A percentile compares a stretch with the other conserved stretches of the same genome.
Conservation (phyloP, 2,329 filamentous ascomycete species). For the Pseudogymnoascus destructans region DNA sequence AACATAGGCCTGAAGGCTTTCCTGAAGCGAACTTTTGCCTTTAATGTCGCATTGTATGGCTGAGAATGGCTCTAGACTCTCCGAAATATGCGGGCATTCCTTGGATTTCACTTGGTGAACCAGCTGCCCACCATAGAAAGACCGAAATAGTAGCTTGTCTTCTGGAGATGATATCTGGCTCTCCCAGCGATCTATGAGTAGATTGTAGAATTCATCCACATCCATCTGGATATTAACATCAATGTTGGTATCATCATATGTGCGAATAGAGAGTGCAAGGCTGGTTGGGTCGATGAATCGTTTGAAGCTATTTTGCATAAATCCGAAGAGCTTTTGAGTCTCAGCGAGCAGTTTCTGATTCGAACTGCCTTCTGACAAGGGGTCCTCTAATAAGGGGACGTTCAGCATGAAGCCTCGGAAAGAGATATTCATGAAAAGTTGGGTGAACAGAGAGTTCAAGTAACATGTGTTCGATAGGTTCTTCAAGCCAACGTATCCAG, state of each 20-base stretch:
- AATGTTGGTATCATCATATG: constrained; percentile 69
- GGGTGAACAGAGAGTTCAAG: constrained; percentile 84
- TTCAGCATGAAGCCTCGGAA: constrained; percentile 77
- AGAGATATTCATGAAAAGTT: constrained; percentile 87
- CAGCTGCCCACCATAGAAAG: constrained; percentile 81
- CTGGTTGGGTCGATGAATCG: constrained; percentile 60
- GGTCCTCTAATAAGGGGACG: constrained; percentile 27
- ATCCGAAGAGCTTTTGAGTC: constrained; percentile 69
- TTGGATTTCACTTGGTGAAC: constrained; percentile 94
- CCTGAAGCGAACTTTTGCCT: constrained; percentile 68
- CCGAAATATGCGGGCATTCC: constrained; percentile 87
- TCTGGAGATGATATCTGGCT: constrained; percentile 55
- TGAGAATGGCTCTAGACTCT: constrained; percentile 79
- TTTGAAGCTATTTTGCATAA: constrained; percentile 70
- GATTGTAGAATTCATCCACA: constrained; percentile 93
- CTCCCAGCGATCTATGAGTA: constrained; percentile 86
- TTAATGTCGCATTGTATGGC: constrained; percentile 95
- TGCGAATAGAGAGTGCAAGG: constrained; percentile 65
- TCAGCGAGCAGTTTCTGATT: constrained; percentile 59
- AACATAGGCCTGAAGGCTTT: constrained; percentile 89
- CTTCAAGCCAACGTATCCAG: constrained; percentile 76
- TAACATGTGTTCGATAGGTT: constrained; percentile 97
- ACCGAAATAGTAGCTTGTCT: constrained; percentile 61
- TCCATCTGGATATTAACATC: constrained; percentile 92
- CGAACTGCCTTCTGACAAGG: constrained; percentile 38